phyloP scores from a whole-genome alignment of 306 rosid species.

The Parietaria judaica region DNA sequence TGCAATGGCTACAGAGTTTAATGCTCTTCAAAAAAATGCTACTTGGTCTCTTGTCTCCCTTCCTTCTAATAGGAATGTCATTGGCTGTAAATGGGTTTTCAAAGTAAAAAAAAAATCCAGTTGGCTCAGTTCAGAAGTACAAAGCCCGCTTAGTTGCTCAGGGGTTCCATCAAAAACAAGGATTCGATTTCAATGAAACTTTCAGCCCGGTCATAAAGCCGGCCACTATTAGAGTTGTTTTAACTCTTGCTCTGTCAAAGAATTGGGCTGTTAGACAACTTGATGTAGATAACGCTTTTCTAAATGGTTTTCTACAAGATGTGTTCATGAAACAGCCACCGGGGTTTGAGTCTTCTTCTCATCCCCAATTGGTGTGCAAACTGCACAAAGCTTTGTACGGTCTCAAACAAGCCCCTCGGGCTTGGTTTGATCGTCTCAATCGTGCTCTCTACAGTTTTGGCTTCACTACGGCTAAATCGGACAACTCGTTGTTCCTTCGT shows the following conservation, averaged over 20 bases:
- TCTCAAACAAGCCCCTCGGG: slow-evolving; percentile 1
- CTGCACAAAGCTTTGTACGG: background rate
- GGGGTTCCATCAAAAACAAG: background rate
- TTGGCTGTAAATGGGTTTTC: too few species aligned
- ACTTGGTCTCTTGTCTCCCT: too few species aligned
- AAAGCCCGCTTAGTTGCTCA: background rate
- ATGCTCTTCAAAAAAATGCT: too few species aligned
- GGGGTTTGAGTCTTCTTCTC: too few species aligned
- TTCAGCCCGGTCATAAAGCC: background rate
- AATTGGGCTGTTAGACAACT: background rate
- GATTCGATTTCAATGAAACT: background rate
- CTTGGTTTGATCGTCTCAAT: background rate
- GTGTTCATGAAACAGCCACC: too few species aligned
- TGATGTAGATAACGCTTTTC: background rate
- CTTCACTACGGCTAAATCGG: background rate
- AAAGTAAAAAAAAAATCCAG: background rate
- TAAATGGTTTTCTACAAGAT: too few species aligned
- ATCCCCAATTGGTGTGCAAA: background rate
- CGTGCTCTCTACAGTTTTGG: background rate
- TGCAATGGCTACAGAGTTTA: too few species aligned
- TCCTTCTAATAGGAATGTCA: too few species aligned
- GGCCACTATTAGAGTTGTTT: background rate
- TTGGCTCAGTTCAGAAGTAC: background rate
- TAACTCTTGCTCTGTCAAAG: background rate
- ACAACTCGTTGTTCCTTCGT: background rate